phyloP scores from a whole-genome alignment of 805 yeast genomes.

The Ogataea saltuana region DNA sequence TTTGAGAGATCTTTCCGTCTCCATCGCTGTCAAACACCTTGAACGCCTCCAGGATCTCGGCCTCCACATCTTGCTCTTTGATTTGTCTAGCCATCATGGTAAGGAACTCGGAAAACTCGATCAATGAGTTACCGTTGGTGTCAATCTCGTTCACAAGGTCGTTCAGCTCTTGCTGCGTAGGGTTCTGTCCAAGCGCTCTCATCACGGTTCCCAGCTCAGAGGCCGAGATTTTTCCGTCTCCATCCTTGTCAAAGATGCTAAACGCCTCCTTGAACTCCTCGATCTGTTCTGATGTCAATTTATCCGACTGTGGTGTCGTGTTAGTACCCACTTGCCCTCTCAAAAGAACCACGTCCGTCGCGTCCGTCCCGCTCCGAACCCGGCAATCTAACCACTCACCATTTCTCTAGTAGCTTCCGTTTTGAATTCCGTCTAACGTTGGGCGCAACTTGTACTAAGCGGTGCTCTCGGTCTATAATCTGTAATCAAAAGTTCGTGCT shows the following conservation, averaged over 20 bases:
- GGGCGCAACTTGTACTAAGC: background rate
- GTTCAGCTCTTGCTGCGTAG: constrained; percentile 92
- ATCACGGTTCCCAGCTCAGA: constrained; percentile 95
- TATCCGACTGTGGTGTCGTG: constrained; percentile 58
- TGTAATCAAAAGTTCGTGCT: constrained; percentile 3
- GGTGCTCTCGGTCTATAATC: background rate
- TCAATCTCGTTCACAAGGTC: constrained; percentile 98
- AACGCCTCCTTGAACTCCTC: constrained; percentile 98
- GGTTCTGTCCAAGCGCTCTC: constrained; percentile 98
- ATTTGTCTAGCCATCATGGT: constrained; percentile 90
- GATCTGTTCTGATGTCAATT: constrained; percentile 93
- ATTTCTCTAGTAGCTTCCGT: background rate
- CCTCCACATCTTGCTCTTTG: constrained; percentile 96
- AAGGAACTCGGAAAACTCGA: constrained; percentile 78
- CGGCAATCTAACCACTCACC: background rate
- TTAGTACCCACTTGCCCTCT: constrained; percentile 1
- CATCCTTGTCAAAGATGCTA: constrained; percentile 93
- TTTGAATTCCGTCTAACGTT: background rate
- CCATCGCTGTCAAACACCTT: constrained; percentile 96
- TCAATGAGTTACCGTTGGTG: constrained; percentile 88
- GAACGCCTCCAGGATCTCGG: constrained; percentile 96
- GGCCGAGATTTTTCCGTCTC: constrained; percentile 95
- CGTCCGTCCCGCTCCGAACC: background rate
- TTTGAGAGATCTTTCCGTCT: constrained; percentile 94
- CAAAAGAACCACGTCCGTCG: background rate